These are phyloP conservation scores for Pythium biforme DNA, from an alignment of 352 stramenopile genomes.

Conservation along the genomic window DNA sequence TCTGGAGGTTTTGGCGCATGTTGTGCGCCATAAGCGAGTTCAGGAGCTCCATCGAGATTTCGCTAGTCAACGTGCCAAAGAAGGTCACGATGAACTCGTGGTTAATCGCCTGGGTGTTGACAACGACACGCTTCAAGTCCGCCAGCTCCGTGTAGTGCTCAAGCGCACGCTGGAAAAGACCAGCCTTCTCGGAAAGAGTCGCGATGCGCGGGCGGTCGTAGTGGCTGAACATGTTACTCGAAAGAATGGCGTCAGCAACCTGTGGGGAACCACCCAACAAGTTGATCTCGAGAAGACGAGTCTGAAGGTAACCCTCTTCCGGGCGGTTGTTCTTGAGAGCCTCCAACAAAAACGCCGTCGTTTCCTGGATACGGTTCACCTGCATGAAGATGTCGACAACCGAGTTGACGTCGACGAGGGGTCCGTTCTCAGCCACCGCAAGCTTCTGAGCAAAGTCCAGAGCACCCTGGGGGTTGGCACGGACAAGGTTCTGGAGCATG, in stretches of 20 bases:
- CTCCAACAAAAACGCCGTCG: conserved; percentile 99
- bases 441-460: conserved; percentile 99
- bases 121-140: conserved; percentile 96
- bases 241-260: conserved; percentile 99
- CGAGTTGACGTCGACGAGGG: conserved; percentile 97
- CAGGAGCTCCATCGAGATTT: conserved; percentile 97
- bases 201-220: conserved; percentile 98
- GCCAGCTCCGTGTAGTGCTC: conserved; percentile 99
- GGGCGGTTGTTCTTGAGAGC: conserved; percentile 98
- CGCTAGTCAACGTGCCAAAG: conserved; percentile 97
- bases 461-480: conserved; percentile 96
- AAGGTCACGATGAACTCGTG: conserved; percentile 99
- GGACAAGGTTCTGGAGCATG: conserved; percentile 99
- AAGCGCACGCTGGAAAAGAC: conserved; percentile 98
- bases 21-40: conserved; percentile 98
- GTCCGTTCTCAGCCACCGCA: conserved; percentile 92
- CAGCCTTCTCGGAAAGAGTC: conserved; percentile 97
- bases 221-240: conserved; percentile 99
- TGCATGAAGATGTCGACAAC: conserved; percentile 99
- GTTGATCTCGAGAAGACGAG: conserved; percentile 99
- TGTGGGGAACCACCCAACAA: conserved; percentile 98
- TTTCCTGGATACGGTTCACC: conserved; percentile 98
- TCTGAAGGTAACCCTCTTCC: conserved; percentile 99
- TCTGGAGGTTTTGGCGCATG: conserved; percentile 97
- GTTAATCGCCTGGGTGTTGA: conserved; percentile 92